Conservation (phyloP, 2,329 filamentous ascomycete species). For the Incumbomyces delicatus region DNA sequence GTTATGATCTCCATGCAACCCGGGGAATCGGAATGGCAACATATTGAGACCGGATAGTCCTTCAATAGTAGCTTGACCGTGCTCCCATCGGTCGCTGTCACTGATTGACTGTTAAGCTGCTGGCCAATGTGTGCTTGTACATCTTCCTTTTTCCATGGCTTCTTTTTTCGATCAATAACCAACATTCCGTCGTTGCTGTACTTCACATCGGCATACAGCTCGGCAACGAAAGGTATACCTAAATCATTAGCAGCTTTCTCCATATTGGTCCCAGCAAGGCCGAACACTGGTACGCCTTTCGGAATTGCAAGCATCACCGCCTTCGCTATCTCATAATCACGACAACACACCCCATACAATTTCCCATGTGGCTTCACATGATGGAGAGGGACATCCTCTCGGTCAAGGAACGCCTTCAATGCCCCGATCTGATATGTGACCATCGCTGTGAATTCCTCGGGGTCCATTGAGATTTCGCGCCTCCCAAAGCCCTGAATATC, state of each 20-base stretch:
- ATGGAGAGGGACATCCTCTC: conserved; percentile 46
- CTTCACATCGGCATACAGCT: conserved; percentile 49
- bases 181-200: conserved; percentile 42
- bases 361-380: conserved; percentile 56
- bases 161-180: conserved; percentile 51
- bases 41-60: conserved; percentile 35
- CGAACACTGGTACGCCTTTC: conserved; percentile 42
- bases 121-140: conserved; percentile 33
- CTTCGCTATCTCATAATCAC: conserved; percentile 41
- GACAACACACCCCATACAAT: conserved; percentile 48
- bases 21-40: conserved; percentile 40
- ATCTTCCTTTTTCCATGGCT: conserved; percentile 35
- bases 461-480: conserved; percentile 49
- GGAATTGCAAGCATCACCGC: conserved; percentile 47
- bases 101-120: conserved; percentile 33
- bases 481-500: conserved; percentile 54
- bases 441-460: conserved; percentile 48
- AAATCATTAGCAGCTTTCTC: conserved; percentile 45
- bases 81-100: conserved; percentile 34
- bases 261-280: conserved; percentile 45
- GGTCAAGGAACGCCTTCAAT: conserved; percentile 49
- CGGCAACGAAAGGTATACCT: conserved; percentile 44
- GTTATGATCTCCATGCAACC: conserved; percentile 36
- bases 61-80: conserved; percentile 31
- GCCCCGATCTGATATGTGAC: conserved; percentile 56